A percentile compares a stretch with the other conserved stretches of the same genome.
phyloP scores from a whole-genome alignment of 2,329 filamentous ascomycete species.

The Alternaria conjuncta region DNA sequence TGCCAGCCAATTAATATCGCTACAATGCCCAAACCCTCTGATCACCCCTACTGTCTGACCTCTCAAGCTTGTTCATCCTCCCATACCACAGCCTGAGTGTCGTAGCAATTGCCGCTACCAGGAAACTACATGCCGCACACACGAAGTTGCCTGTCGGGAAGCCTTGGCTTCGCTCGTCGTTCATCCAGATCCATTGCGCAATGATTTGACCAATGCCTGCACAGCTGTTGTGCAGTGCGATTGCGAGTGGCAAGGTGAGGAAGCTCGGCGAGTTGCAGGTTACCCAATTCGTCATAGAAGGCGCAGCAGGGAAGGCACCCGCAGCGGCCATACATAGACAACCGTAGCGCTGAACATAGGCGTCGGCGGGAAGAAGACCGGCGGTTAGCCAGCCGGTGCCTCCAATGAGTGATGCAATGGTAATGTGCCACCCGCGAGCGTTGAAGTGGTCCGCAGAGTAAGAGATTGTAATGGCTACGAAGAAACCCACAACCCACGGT shows the following conservation, averaged over 20 bases:
- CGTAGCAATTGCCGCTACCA: slow-evolving; percentile 1
- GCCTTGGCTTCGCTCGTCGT: neutral
- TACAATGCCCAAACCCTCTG: slow-evolving; percentile 5
- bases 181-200: slow-evolving; percentile 3
- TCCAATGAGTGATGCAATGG: neutral
- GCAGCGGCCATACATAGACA: slow-evolving; percentile 7
- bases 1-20: neutral
- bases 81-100: neutral
- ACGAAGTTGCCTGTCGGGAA: neutral
- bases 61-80: slow-evolving; percentile 4
- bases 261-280: slow-evolving; percentile 6
- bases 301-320: slow-evolving; percentile 4
- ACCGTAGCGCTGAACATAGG: slow-evolving; percentile 3
- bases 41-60: neutral
- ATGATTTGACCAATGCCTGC: slow-evolving; percentile 3
- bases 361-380: slow-evolving; percentile 1
- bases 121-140: neutral
- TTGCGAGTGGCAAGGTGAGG: slow-evolving; percentile 3
- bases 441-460: slow-evolving; percentile 27
- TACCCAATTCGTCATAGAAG: slow-evolving; percentile 9
- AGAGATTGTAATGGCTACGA: slow-evolving; percentile 49
- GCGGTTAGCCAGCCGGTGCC: slow-evolving; percentile 2
- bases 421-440: slow-evolving; percentile 11
- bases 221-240: slow-evolving; percentile 1
- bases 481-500: slow-evolving; percentile 51